Base-by-base conservation (phyloP, 192 early-diverging fungal species). In the Entrophospora sp. region DNA sequence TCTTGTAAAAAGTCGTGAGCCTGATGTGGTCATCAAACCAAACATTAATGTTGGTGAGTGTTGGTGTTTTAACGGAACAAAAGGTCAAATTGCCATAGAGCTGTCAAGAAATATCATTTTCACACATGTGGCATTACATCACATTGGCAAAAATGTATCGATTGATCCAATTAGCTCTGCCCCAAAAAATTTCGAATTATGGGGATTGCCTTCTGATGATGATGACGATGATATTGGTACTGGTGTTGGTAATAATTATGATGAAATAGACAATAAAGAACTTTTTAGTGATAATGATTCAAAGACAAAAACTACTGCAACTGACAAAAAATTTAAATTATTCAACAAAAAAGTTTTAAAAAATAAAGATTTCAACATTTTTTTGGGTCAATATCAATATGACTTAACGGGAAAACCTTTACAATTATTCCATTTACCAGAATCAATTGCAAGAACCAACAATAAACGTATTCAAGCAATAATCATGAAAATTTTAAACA, bases 111-210 rank as follows among this genome's bases (percentile, higher is more conserved):
- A 28, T 20, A 62, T 62, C 12, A 2, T 34, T 7, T n/a, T 45
- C 1, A 62, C 60, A 5, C 40, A 42, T 34, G 14, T 62, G 4
- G 45, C 42, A 13, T 62, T 44, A n/a, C 25, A 43, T 32, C 60
- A 62, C 20, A 45, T 45, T 28, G 25, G 40, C 4, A 43, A 25
- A 32, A 20, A 45, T 20, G 38, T 45, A n/a, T 27, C 60, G 10
- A 42, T 62, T 45, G 60, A 62, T 45, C 60, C 43, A 44, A 57
- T 57, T 5, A 27, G 18, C 30, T 32, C 40, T 0, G 60, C 60
- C 35, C 60, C 60, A 5, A 46, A 62, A 22, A 42, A 62, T n/a
- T 62, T 62, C 35, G 60, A 62, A 62, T 42, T 62, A 32, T 62
- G 60, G 60, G 60, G 60, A 27, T 43, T 62, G n/a, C n/a, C n/a